Base-by-base conservation (phyloP, 73 alveolate species). In the Paramecium bursaria region DNA sequence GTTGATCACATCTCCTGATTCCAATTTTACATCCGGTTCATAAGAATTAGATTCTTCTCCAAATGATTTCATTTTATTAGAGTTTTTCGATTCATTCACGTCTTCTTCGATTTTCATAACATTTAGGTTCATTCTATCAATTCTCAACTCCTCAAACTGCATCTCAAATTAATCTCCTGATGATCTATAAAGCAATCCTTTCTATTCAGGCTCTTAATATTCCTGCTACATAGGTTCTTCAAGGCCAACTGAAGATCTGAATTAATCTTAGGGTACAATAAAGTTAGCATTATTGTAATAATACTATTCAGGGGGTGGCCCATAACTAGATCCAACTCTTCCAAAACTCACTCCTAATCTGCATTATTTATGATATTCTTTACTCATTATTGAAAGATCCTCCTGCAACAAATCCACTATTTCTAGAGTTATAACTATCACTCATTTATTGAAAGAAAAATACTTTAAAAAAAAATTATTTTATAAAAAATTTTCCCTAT, bases 81-180 rank as follows among this genome's bases (percentile, higher is more conserved):
- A 25, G 5, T 13, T 33, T 42, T 25, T 3, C 7, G 15, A 15
- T 67, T 14, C n/a, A 39, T 23, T 14, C 44, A 39, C 6, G 19
- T 33, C 22, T 27, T 67, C 33, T 39, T 17, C 50, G 33, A 15
- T 39, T 39, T 39, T 39, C 27, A 39, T 39, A 21, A 19, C 82
- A 5, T n/a, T n/a, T n/a, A 67, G 17, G 50, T 67, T 67, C 10
- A 67, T 10, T 7, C 55, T 3, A 67, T 67, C 82, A 17, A 67
- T 67, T 39, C 82, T 39, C 17, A 67, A 39, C 46, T 67, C 82
- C 13, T 67, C 82, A 42, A 39, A 67, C 21, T 67, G 29, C 82
- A 67, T 39, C 44, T 67, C 82, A 21, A 67, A 67, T n/a, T n/a
- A n/a, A 39, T 67, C 82, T 7, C 82, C 82, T 17, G 60, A 39